Base-by-base conservation (phyloP, 2,329 filamentous ascomycete species). In the Neospermospora avenae region DNA sequence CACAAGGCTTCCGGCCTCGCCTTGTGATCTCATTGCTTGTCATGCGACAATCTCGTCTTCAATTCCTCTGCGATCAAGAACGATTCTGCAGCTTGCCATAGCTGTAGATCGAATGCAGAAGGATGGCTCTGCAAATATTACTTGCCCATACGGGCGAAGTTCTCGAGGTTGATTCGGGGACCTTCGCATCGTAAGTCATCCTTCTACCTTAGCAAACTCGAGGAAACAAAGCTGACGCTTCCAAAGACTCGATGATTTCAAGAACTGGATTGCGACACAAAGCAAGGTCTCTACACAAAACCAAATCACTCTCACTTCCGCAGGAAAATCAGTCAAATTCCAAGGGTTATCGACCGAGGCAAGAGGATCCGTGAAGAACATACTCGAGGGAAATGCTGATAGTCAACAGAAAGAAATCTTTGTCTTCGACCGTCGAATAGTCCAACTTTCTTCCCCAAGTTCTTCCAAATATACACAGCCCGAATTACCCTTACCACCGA, bases 121-220 rank as follows among this genome's bases (percentile, higher is more conserved):
- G 84, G 81, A 96, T 96, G 91, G 89, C 90, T 80, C 85, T 93
- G 75, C 86, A 91, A 79, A 87, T 96, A 77, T 90, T 91, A 80
- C 88, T 96, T 74, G 92, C 91, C 82, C 93, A 96, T 79, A 92
- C 90, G 77, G 93, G 93, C 80, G 88, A 91, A 81, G 88, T 88
- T 77, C 83, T 96, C 73, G 82, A 87, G 74, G 84, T 90, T 74
- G 90, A 96, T 77, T 84, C 87, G 67, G 82, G 86, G 65, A 84
- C 86, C 73, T 89, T 93, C 76, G 81, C 83, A 69, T 89, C 87
- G 88, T 91, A 80, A 69, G 85, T 79, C 59, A 22, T 44, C 41
- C 22, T 34, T 54, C 10, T n/a, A n/a, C n/a, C n/a, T 24, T 49
- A 13, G 31, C 16, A 35, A 37, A 22, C 37, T 16, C 18, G 14